Evolutionary conservation across 306 rosid genomes (phyloP).

Genomic region (Cucurbita argyrosperma): DNA sequence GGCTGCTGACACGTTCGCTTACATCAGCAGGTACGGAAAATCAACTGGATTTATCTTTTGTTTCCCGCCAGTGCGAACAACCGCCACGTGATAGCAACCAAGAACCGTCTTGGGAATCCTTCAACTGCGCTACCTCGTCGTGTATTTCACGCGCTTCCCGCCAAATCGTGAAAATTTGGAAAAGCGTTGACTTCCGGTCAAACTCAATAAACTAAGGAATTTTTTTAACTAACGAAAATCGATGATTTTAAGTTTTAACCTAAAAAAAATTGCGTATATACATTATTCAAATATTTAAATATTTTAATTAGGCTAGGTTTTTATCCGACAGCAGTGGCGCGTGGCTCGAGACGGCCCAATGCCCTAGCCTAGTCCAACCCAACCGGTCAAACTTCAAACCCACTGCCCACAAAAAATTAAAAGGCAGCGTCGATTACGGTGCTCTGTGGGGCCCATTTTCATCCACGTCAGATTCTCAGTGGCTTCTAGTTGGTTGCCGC

Average conservation of each 20-base stretch:
- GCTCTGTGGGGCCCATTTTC: slow-evolving; percentile 18
- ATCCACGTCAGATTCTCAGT: slow-evolving; percentile 21
- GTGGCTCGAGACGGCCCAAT: slow-evolving; percentile 47
- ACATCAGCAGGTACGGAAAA: neutral
- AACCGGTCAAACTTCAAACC: slow-evolving; percentile 15
- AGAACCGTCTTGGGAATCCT: neutral
- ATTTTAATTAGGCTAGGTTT: too few relatives aligned
- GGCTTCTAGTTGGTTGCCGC: neutral
- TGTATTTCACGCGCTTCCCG: neutral
- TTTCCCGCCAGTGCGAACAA: neutral
- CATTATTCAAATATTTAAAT: too few relatives aligned
- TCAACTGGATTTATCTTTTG: neutral
- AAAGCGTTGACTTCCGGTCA: neutral
- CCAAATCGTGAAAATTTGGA: neutral
- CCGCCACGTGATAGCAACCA: neutral
- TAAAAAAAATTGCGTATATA: too few relatives aligned
- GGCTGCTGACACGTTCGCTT: neutral
- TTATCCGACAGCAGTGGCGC: slow-evolving; percentile 1
- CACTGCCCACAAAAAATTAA: slow-evolving; percentile 12
- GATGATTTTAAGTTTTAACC: too few relatives aligned
- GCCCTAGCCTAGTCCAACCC: slow-evolving; percentile 6
- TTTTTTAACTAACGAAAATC: too few relatives aligned
- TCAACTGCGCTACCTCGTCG: neutral
- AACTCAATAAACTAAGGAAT: neutral
- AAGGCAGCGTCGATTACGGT: slow-evolving; percentile 52